A percentile compares a stretch with the other conserved stretches of the same genome.
Conservation (phyloP, 148 eudicot genomes). For the Tetragonia tetragonoides region DNA sequence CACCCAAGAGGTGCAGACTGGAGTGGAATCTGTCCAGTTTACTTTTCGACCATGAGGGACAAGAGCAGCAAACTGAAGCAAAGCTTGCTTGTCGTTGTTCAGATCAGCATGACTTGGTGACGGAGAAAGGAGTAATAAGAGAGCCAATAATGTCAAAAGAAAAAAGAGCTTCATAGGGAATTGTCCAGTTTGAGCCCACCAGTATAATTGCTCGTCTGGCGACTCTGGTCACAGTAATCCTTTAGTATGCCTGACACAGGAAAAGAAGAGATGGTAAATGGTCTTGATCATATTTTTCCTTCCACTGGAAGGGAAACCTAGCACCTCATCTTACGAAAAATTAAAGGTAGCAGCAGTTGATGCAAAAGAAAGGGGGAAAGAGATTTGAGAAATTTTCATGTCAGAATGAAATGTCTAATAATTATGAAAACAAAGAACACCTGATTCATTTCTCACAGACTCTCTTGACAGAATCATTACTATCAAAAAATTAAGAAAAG, state of each 20-base stretch:
- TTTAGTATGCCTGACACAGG: constrained; percentile 23
- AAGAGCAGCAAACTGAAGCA: constrained; percentile 65
- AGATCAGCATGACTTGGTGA: constrained; percentile 51
- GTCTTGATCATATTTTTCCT: background rate
- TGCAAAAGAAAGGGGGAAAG: background rate
- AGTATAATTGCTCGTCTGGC: constrained; percentile 8
- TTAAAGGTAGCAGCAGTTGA: background rate
- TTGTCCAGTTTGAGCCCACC: constrained; percentile 16
- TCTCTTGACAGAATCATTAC: background rate
- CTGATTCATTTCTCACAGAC: constrained; percentile 3
- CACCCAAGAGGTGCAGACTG: constrained; percentile 70
- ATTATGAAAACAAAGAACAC: constrained; percentile 1
- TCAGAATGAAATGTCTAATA: constrained; percentile 15
- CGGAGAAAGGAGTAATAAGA: constrained; percentile 29
- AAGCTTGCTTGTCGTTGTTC: constrained; percentile 57
- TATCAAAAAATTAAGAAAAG: constrained; percentile 15
- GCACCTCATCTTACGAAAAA: background rate
- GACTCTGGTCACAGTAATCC: constrained; percentile 17
- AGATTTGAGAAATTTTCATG: background rate
- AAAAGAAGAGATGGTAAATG: constrained; percentile 10
- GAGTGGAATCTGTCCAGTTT: constrained; percentile 57
- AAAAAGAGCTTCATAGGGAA: constrained; percentile 47
- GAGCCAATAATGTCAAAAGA: constrained; percentile 22
- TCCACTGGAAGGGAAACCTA: background rate
- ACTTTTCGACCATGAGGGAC: constrained; percentile 72